Evolutionary conservation across 2,329 filamentous ascomycete species (phyloP).

Genomic region (Massarina eburnea): DNA sequence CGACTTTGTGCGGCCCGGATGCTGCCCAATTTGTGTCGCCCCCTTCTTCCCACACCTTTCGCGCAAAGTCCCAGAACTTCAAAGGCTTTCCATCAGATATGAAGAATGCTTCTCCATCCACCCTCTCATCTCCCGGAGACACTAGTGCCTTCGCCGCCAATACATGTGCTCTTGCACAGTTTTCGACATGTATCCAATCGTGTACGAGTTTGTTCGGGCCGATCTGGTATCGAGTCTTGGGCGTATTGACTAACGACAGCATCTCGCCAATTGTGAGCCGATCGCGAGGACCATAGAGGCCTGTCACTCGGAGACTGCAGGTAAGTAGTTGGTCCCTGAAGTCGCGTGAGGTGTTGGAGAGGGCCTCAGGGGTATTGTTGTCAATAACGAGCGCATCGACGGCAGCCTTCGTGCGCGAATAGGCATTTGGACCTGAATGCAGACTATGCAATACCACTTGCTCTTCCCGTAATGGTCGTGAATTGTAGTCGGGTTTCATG

Average conservation of each 20-base stretch:
- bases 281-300: conserved; percentile 13
- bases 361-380: conserved; percentile 8
- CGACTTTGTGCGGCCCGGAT: not conserved
- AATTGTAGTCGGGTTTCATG: not conserved
- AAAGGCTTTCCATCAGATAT: conserved; percentile 13
- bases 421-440: not conserved
- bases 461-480: not conserved
- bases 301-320: conserved; percentile 4
- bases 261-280: conserved; percentile 7
- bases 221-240: conserved; percentile 12
- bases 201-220: conserved; percentile 13
- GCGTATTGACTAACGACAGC: conserved; percentile 3
- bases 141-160: conserved; percentile 14
- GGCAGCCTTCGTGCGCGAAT: conserved; percentile 16
- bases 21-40: conserved; percentile 6
- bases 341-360: not conserved
- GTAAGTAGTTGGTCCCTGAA: conserved; percentile 5
- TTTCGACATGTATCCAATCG: conserved; percentile 13
- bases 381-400: conserved; percentile 13
- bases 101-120: conserved; percentile 18
- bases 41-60: conserved; percentile 3
- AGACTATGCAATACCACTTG: conserved; percentile 1
- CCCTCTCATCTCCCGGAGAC: conserved; percentile 1
- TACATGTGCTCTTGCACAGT: conserved; percentile 13
- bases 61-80: conserved; percentile 14